Base-by-base conservation (phyloP, 164 flowering plant species). In the Chimonanthus praecox region DNA sequence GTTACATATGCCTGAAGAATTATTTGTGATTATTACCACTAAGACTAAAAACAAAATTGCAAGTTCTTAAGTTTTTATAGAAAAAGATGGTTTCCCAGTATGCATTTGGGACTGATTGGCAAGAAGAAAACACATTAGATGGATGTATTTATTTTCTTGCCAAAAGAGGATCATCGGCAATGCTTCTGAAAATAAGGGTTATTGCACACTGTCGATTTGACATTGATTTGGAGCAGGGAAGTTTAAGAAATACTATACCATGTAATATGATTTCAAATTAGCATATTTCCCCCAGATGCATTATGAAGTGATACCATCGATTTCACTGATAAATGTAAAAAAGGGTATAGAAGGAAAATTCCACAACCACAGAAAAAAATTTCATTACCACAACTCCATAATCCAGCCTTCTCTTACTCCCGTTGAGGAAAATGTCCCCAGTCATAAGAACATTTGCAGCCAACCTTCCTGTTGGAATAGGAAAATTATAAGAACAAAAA, bases 1-100 rank as follows among this genome's bases (percentile, higher is more conserved):
- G 97, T 92, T 66, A 92, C 93, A 78, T 90, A 92, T 50, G 94
- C 97, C 97, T 92, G 85, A 60, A 67, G 65, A 50, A 5, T 43
- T 7, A 48, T 48, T 67, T 5, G 33, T 15, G 13, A 16, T 46
- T 47, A 47, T 47, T 11, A 47, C 18, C 6, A 61, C 3, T 43
- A 54, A 66, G 64, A 68, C 2, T 13, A 4, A 7, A 48, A 50
- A 64, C 33, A 3, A 20, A 64, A 48, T n/a, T 51, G 15, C 60
- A 10, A 54, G 60, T n/a, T 11, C 16, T 54, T 13, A 54, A 11
- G 16, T 54, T 54, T 11, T 54, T 54, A 16, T 13, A 11, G 8
- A n/a, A 10, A 54, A 13, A 54, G 60, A 13, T 15, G 16, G 60
- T 10, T 54, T 11, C 5, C 16, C 1, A 54, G 16, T 54, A 13